Evolutionary conservation across 495 filamentous ascomycete species (phyloP).

Genomic region (Sabuloglossum arenarium): DNA sequence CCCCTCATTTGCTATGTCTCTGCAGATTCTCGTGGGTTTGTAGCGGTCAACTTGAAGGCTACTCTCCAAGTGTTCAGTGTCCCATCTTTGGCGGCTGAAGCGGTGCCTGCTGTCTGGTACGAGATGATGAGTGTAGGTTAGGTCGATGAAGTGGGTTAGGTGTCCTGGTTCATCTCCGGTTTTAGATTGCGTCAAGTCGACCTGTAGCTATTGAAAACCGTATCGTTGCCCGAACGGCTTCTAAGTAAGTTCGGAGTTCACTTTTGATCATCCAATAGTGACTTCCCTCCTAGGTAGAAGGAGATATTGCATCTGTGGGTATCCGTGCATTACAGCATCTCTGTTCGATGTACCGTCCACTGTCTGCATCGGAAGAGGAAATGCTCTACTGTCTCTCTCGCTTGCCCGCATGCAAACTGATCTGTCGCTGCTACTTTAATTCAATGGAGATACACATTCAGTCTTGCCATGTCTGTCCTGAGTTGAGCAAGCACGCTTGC

Average conservation of each 20-base stretch:
- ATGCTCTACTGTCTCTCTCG: constrained; percentile 18
- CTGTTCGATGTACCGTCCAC: constrained; percentile 14
- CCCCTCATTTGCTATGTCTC: no score
- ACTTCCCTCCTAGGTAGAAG: constrained; percentile 16
- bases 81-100: no score
- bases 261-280: constrained; percentile 14
- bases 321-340: constrained; percentile 17
- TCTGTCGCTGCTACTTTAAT: constrained; percentile 12
- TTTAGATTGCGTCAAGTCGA: constrained; percentile 17
- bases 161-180: neutral
- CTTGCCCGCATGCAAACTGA: constrained; percentile 14
- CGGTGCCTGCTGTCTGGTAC: no score
- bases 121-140: neutral
- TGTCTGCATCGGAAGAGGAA: neutral
- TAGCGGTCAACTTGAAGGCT: no score
- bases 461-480: constrained; percentile 18
- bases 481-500: constrained; percentile 17
- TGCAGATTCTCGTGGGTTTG: no score
- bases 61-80: no score
- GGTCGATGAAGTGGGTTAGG: neutral
- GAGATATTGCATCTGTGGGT: constrained; percentile 17
- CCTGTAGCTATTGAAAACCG: constrained; percentile 18
- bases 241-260: constrained; percentile 17
- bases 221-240: constrained; percentile 18
- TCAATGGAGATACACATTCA: constrained; percentile 17